Percentiles rank a stretch among this genome's conserved stretches.
These are phyloP conservation scores for Umbelopsis sp. DNA, from an alignment of 192 early-diverging fungal genomes.

Conservation along the genomic window DNA sequence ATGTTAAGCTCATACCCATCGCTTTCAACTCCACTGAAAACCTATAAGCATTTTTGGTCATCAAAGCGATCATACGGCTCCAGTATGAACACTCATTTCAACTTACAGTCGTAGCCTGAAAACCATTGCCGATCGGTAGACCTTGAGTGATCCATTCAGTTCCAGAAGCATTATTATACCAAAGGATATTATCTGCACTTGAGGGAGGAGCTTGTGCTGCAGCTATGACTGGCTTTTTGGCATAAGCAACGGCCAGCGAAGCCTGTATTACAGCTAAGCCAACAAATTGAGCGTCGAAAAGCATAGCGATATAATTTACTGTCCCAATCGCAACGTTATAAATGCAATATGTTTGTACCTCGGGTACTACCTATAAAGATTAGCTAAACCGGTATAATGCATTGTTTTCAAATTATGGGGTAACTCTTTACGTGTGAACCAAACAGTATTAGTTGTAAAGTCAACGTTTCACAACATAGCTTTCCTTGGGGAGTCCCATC, in stretches of 20 bases:
- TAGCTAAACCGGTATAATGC: not conserved
- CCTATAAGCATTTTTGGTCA: not conserved
- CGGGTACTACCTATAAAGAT: conserved; percentile 2
- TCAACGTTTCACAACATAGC: too few relatives aligned
- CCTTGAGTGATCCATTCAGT: conserved; percentile 7
- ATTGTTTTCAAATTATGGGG: not conserved
- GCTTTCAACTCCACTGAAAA: conserved; percentile 2
- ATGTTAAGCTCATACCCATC: not conserved
- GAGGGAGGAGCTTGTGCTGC: not conserved
- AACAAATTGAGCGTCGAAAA: not conserved
- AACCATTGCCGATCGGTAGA: conserved; percentile 6
- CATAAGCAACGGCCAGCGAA: not conserved
- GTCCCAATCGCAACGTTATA: not conserved
- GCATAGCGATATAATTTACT: not conserved
- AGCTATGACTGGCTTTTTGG: not conserved
- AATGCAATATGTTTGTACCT: not conserved
- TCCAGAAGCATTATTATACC: conserved; percentile 10
- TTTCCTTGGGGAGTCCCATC: too few relatives aligned
- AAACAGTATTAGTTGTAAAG: too few relatives aligned
- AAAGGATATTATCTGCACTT: not conserved
- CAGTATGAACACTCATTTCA: not conserved
- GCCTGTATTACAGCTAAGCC: not conserved
- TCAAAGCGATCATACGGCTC: not conserved
- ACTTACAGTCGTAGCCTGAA: conserved; percentile 5
- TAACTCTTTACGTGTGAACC: not conserved